These are phyloP conservation scores for Pythium rishiriense DNA, from an alignment of 352 stramenopile genomes.

Conservation along the genomic window DNA sequence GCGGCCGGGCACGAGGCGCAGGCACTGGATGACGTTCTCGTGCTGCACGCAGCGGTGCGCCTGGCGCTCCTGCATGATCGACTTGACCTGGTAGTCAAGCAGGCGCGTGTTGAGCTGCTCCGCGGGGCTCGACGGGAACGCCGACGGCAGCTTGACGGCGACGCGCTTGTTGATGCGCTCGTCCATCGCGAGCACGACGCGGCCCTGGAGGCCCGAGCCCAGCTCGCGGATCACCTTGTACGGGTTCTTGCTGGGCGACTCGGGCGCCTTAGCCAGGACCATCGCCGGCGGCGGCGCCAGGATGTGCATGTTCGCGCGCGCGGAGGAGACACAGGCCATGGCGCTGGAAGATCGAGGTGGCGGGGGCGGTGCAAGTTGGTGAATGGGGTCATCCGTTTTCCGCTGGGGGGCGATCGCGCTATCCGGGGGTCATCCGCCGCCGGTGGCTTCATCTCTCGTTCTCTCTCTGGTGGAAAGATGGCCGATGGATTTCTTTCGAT, in stretches of 20 bases:
- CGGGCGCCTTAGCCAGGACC: background rate
- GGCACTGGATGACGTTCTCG: slow-evolving; percentile 55
- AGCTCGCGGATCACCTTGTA: slow-evolving; percentile 60
- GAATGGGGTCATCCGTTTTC: background rate
- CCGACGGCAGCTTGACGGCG: slow-evolving; percentile 75
- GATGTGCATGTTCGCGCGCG: background rate
- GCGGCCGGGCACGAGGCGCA: slow-evolving; percentile 43
- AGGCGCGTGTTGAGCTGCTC: slow-evolving; percentile 34
- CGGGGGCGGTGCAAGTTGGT: slow-evolving; percentile 3
- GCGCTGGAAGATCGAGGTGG: background rate
- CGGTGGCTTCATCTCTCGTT: background rate
- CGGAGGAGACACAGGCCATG: slow-evolving; percentile 19
- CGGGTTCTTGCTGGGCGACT: slow-evolving; percentile 29
- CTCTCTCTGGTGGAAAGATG: background rate
- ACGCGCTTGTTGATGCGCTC: slow-evolving; percentile 44
- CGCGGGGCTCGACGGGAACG: slow-evolving; percentile 24
- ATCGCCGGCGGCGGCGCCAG: background rate
- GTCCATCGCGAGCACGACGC: slow-evolving; percentile 61
- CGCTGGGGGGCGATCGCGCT: background rate
- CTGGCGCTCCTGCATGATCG: slow-evolving; percentile 63
- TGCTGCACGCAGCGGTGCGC: slow-evolving; percentile 55
- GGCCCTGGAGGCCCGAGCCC: slow-evolving; percentile 60
- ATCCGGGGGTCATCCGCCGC: background rate
- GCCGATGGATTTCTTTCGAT: background rate
- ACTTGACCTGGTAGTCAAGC: slow-evolving; percentile 64